Conservation (phyloP, 306 rosid genomes). For the Purshia tridentata region DNA sequence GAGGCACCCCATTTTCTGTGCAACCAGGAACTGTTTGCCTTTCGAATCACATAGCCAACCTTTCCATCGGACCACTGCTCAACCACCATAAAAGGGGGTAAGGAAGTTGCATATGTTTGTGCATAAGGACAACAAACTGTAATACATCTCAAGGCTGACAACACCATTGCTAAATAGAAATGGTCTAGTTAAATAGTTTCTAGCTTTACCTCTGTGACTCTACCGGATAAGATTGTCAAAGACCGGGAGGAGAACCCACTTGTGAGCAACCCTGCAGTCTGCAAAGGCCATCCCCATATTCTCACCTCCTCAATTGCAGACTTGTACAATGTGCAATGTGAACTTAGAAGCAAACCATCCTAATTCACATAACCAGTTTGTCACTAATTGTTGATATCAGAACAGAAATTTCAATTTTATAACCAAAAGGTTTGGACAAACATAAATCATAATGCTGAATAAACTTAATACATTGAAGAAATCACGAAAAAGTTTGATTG, state of each 20-base stretch:
- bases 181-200: not conserved
- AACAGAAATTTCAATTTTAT: not conserved
- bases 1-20: slow-evolving; percentile 71
- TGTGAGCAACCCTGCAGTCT: slow-evolving; percentile 82
- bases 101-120: not conserved
- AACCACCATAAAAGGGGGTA: not conserved
- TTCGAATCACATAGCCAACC: slow-evolving; percentile 47
- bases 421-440: not conserved
- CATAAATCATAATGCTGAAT: not conserved
- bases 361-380: slow-evolving; percentile 15
- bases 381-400: not conserved
- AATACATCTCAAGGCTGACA: not conserved
- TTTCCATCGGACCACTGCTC: slow-evolving; percentile 76
- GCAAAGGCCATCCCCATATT: slow-evolving; percentile 96
- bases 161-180: not conserved
- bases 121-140: not conserved
- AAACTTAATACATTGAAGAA: not conserved
- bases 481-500: no score
- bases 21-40: slow-evolving; percentile 69
- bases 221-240: slow-evolving; percentile 68
- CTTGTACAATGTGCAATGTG: slow-evolving; percentile 69
- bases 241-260: slow-evolving; percentile 56
- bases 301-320: slow-evolving; percentile 68
- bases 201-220: slow-evolving; percentile 68
- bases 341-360: slow-evolving; percentile 70